Evolutionary conservation across 768 basidiomycete species (phyloP).

Genomic region (Calocera cornea): DNA sequence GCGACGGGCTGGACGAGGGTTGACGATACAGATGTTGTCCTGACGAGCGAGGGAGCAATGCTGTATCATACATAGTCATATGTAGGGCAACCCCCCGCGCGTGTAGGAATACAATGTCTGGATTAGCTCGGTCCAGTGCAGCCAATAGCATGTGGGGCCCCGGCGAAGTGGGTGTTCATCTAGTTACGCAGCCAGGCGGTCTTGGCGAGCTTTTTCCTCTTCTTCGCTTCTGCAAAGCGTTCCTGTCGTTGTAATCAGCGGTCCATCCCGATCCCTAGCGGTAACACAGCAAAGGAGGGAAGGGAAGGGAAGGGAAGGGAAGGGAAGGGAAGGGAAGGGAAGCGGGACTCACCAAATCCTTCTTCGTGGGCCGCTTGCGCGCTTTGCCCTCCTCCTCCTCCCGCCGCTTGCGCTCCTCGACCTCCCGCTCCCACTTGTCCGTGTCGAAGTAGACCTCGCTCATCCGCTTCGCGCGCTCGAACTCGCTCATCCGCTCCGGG

Average conservation of each 20-base stretch:
- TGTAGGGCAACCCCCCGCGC: too few species aligned
- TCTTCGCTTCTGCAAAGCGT: slow-evolving; percentile 72
- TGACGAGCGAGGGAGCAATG: too few species aligned
- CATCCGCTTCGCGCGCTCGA: slow-evolving; percentile 71
- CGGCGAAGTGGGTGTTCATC: too few species aligned
- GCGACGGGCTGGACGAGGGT: neutral
- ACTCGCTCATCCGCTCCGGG: slow-evolving; percentile 41
- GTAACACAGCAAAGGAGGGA: too few species aligned
- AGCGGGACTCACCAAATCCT: slow-evolving; percentile 53
- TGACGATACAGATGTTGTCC: too few species aligned
- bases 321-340: neutral
- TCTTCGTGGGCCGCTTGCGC: slow-evolving; percentile 65
- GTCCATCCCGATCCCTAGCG: too few species aligned
- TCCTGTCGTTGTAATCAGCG: slow-evolving; percentile 36
- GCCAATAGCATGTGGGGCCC: too few species aligned
- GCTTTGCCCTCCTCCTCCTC: slow-evolving; percentile 50
- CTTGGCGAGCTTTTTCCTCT: slow-evolving; percentile 70
- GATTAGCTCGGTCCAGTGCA: too few species aligned
- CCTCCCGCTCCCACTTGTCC: slow-evolving; percentile 59
- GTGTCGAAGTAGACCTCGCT: slow-evolving; percentile 81
- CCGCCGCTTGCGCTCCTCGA: slow-evolving; percentile 33
- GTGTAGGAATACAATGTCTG: neutral
- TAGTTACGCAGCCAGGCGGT: slow-evolving; percentile 74
- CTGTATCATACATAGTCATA: too few species aligned
- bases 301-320: slow-evolving; percentile 1